Evolutionary conservation across 805 yeast species (phyloP).

Genomic region (Metschnikowia cubensis): DNA sequence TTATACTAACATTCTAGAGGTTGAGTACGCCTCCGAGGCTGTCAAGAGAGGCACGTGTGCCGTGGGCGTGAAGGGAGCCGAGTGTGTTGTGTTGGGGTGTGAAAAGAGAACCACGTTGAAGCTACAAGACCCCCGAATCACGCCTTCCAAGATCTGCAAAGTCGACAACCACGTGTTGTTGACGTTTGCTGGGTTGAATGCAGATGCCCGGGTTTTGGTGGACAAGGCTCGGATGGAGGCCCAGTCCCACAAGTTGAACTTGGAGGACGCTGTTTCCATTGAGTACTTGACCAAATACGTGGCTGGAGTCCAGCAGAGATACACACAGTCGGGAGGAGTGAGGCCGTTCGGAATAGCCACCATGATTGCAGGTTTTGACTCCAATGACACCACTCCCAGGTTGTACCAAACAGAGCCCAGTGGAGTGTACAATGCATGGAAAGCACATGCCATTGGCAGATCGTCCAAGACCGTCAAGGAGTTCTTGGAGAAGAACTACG

Average conservation of each 20-base stretch:
- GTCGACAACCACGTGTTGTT: constrained; percentile 86
- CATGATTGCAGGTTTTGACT: constrained; percentile 92
- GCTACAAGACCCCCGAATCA: constrained; percentile 92
- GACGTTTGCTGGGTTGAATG: constrained; percentile 96
- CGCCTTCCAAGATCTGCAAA: constrained; percentile 90
- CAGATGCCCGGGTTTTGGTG: constrained; percentile 93
- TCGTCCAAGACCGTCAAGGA: constrained; percentile 94
- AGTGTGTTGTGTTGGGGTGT: constrained; percentile 89
- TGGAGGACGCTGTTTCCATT: constrained; percentile 88
- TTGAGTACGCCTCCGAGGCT: constrained; percentile 95
- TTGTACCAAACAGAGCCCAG: constrained; percentile 96
- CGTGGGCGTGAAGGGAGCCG: constrained; percentile 90
- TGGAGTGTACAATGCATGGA: constrained; percentile 97
- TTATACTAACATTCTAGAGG: constrained; percentile 53
- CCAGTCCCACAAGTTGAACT: constrained; percentile 87
- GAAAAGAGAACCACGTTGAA: constrained; percentile 94
- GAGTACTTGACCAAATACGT: constrained; percentile 91
- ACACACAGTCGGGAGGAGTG: constrained; percentile 97
- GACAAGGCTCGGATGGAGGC: constrained; percentile 97
- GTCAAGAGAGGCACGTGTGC: constrained; percentile 98
- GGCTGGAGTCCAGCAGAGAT: constrained; percentile 97
- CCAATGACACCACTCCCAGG: constrained; percentile 73
- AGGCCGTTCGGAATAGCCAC: constrained; percentile 97
- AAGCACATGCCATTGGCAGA: constrained; percentile 95
- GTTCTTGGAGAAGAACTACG: constrained; percentile 85